Conservation (phyloP, 2,329 filamentous ascomycete genomes). For the Akanthomyces dipterigenus region DNA sequence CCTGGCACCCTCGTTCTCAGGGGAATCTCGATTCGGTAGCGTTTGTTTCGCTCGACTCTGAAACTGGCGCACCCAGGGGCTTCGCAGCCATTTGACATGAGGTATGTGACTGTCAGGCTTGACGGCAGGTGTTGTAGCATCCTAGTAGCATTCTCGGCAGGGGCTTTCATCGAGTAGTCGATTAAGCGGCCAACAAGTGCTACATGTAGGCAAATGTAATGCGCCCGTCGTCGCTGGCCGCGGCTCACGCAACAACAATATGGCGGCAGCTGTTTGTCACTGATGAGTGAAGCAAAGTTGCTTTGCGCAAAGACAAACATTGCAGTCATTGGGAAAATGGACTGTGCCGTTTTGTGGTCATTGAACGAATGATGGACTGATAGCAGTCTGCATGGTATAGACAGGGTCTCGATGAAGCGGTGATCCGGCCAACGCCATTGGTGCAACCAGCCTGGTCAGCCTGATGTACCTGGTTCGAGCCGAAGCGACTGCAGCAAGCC, state of each 20-base stretch:
- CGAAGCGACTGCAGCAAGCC: not conserved
- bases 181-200: not conserved
- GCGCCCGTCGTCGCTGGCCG: not conserved
- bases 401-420: not conserved
- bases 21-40: too few relatives aligned
- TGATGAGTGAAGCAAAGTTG: not conserved
- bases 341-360: not conserved
- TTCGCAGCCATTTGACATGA: too few relatives aligned
- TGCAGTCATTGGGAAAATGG: not conserved
- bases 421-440: not conserved
- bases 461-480: not conserved
- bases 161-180: not conserved
- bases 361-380: not conserved
- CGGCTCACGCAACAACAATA: not conserved
- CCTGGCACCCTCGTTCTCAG: not conserved
- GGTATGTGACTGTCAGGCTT: too few relatives aligned
- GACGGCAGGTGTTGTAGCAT: too few relatives aligned
- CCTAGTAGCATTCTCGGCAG: too few relatives aligned
- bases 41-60: too few relatives aligned
- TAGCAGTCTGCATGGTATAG: not conserved
- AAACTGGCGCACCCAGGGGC: too few relatives aligned
- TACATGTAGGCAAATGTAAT: not conserved
- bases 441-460: not conserved
- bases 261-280: not conserved
- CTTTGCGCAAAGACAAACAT: not conserved